Conservation (phyloP, 331 rosid species). For the Acacia concinna region DNA sequence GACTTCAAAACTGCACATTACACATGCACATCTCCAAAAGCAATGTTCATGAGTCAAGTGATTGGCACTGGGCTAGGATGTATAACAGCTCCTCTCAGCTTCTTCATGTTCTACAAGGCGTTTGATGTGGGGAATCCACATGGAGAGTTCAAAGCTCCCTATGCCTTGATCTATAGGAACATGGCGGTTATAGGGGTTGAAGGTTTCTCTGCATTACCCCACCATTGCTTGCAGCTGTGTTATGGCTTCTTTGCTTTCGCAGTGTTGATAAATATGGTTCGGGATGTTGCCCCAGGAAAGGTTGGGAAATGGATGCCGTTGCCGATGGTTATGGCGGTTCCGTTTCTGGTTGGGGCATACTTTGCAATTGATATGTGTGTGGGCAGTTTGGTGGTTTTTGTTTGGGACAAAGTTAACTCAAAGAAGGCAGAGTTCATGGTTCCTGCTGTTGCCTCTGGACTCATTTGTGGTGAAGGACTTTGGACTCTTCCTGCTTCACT, state of each 20-base stretch:
- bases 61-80: slow-evolving; percentile 64
- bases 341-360: slow-evolving; percentile 70
- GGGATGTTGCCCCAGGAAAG: slow-evolving; percentile 40
- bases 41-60: slow-evolving; percentile 60
- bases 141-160: slow-evolving; percentile 79
- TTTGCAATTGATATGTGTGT: slow-evolving; percentile 71
- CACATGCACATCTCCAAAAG: slow-evolving; percentile 63
- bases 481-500: slow-evolving; percentile 77
- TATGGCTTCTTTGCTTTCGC: slow-evolving; percentile 69
- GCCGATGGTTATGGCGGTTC: slow-evolving; percentile 75
- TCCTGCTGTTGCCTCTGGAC: slow-evolving; percentile 73
- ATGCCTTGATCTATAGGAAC: slow-evolving; percentile 68
- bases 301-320: slow-evolving; percentile 70
- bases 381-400: slow-evolving; percentile 56
- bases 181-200: slow-evolving; percentile 69
- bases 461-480: slow-evolving; percentile 78
- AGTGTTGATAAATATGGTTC: slow-evolving; percentile 40
- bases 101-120: slow-evolving; percentile 72
- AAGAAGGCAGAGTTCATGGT: slow-evolving; percentile 55
- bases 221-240: slow-evolving; percentile 70
- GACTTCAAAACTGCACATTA: slow-evolving; percentile 66
- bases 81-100: slow-evolving; percentile 56
- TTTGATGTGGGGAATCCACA: slow-evolving; percentile 72
- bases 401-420: slow-evolving; percentile 48
- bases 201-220: slow-evolving; percentile 68